These are phyloP conservation scores for Populus ilicifolia DNA, from an alignment of 345 rosid genomes.

Conservation along the genomic window DNA sequence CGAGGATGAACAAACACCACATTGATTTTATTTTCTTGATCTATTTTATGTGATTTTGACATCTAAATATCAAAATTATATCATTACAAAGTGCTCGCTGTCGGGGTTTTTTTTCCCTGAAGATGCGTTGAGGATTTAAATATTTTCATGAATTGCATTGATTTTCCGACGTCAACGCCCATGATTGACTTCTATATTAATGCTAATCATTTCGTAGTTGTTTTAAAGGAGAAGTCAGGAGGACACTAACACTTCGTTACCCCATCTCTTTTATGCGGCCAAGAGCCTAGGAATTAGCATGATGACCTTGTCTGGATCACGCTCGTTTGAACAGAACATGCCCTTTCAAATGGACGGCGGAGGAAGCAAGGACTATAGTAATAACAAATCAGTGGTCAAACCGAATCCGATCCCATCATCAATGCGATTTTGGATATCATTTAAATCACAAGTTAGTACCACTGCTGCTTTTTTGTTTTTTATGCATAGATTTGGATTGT, in stretches of 20 bases:
- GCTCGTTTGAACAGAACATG: neutral
- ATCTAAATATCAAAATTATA: too few species aligned
- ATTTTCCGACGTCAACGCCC: too few species aligned
- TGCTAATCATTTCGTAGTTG: too few species aligned
- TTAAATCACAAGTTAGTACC: neutral
- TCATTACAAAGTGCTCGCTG: too few species aligned
- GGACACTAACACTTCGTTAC: too few species aligned
- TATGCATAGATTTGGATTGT: neutral
- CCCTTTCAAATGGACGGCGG: neutral
- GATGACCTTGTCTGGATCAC: neutral
- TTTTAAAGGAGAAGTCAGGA: neutral
- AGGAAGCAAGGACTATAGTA: neutral
- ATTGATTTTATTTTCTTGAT: too few species aligned
- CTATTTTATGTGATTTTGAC: too few species aligned
- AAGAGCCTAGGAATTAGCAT: neutral
- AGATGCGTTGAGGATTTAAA: too few species aligned
- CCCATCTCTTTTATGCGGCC: neutral
- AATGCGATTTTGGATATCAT: neutral
- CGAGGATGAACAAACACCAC: too few species aligned
- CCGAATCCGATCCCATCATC: constrained; percentile 3
- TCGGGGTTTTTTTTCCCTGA: too few species aligned
- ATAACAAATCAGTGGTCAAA: neutral
- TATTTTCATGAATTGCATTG: too few species aligned
- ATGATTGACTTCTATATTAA: neutral
- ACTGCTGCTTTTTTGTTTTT: neutral